Base-by-base conservation (phyloP, 1,139 yeast species). In the Geotrichum aggregatum region DNA sequence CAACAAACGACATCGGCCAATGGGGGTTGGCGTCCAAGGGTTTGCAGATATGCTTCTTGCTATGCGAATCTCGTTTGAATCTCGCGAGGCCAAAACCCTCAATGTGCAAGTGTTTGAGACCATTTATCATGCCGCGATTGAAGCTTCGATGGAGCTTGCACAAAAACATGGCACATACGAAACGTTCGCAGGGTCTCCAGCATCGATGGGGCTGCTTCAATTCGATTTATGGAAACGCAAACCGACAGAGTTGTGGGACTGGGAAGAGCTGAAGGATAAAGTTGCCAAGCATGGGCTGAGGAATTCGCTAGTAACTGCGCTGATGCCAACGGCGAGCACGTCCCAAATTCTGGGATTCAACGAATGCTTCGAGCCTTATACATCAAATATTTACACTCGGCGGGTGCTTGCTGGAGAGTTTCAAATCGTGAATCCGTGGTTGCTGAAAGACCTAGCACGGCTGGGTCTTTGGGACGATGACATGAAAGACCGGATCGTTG, bases 321-420 rank as follows among this genome's bases (percentile, higher is more conserved):
- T 91, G 44, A 85, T 85, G 94, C 94, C 94, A 26, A 85, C 94
- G n/a, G 92, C 92, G 1, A 83, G 91, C 0, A 85, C 94, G 1
- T 84, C 92, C 6, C 91, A 84, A 67, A 84, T 85, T 54, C 71
- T 85, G 57, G 94, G 92, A 31, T 83, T 78, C 72, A 84, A 81
- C 61, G 92, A 85, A 67, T 84, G 91, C 63, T 83, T 85, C 66
- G 94, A 85, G 66, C 92, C 94, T 21, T 79, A 79, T 64, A 84
- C 92, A 5, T 83, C 91, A n/a, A 85, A 85, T 68, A 79, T 84
- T 61, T 84, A 83, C 69, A 76, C 84, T 19, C 77, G 92, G 63
- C 76, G 92, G 66, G 89, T 83, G n/a, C 70, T 82, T 35, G 80
- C 89, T 24, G 92, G 92, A 45, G 92, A 85, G 62, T 84, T 79